phyloP scores from a whole-genome alignment of 2,329 filamentous ascomycete species.

The Aphanoascus verrucosus region DNA sequence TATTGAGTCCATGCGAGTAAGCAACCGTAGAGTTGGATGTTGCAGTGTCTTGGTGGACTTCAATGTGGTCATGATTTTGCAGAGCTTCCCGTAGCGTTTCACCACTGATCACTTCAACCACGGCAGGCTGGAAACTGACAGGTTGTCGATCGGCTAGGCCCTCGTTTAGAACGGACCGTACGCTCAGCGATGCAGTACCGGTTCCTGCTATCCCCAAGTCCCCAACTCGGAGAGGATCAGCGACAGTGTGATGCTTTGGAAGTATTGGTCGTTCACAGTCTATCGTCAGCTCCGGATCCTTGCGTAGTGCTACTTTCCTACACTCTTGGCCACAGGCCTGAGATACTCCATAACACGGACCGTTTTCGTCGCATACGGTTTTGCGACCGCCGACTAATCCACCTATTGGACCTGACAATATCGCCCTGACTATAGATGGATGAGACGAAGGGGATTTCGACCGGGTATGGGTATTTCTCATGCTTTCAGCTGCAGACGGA shows the following conservation, averaged over 20 bases:
- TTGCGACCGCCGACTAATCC: constrained; percentile 14
- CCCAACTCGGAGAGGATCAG: not conserved
- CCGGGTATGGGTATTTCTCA: not conserved
- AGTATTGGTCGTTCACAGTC: not conserved
- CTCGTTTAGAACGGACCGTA: not conserved
- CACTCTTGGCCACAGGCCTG: constrained; percentile 53
- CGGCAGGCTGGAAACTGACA: not conserved
- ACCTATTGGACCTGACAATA: constrained; percentile 12
- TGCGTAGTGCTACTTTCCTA: constrained; percentile 37
- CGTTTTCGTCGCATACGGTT: constrained; percentile 43
- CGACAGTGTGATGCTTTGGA: not conserved
- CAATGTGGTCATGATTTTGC: not conserved
- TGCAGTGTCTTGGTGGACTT: not conserved
- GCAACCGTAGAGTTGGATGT: constrained; percentile 2
- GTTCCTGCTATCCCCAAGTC: not conserved
- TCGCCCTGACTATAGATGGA: constrained; percentile 9
- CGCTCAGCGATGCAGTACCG: not conserved
- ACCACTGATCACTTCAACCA: not conserved
- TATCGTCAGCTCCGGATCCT: constrained; percentile 6
- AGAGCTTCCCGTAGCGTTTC: not conserved
- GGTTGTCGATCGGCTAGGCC: not conserved
- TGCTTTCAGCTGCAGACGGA: not conserved
- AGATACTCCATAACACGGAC: constrained; percentile 51
- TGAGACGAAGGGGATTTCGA: not conserved
- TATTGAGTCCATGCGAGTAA: constrained; percentile 1